phyloP scores from a whole-genome alignment of 352 stramenopile genomes.

The Globisporangium nunn region DNA sequence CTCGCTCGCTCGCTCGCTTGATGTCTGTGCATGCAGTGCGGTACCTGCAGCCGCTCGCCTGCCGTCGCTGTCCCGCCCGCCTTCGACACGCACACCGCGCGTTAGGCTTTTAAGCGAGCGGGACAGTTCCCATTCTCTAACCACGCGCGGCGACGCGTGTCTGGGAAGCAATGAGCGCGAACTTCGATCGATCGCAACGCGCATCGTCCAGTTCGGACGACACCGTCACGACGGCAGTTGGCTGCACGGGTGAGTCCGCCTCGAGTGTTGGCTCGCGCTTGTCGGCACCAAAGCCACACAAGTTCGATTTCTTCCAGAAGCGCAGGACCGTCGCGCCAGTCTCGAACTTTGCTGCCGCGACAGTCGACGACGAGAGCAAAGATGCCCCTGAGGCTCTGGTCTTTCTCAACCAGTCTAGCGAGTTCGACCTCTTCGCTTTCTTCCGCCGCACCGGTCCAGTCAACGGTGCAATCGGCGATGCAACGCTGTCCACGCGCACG shows the following conservation, averaged over 20 bases:
- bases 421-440: conserved; percentile 24
- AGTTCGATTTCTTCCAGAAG: conserved; percentile 15
- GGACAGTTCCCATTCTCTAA: not conserved
- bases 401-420: conserved; percentile 22
- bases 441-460: conserved; percentile 17
- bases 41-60: no score
- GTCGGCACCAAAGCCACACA: not conserved
- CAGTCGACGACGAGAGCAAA: conserved; percentile 4
- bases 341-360: conserved; percentile 4
- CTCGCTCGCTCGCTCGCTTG: no score
- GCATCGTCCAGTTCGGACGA: not conserved
- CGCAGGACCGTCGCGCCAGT: conserved; percentile 13
- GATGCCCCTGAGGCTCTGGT: conserved; percentile 12
- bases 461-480: not conserved
- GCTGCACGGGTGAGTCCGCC: not conserved
- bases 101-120: not conserved
- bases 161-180: not conserved
- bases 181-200: not conserved
- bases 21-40: no score
- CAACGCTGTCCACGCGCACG: not conserved
- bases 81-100: not conserved
- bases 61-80: no score
- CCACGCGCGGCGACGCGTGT: not conserved
- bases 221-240: not conserved
- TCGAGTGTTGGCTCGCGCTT: not conserved